A percentile compares a stretch with the other conserved stretches of the same genome.
These are phyloP conservation scores for Coemansia sp. DNA, from an alignment of 192 early-diverging fungal species.

Conservation along the genomic window DNA sequence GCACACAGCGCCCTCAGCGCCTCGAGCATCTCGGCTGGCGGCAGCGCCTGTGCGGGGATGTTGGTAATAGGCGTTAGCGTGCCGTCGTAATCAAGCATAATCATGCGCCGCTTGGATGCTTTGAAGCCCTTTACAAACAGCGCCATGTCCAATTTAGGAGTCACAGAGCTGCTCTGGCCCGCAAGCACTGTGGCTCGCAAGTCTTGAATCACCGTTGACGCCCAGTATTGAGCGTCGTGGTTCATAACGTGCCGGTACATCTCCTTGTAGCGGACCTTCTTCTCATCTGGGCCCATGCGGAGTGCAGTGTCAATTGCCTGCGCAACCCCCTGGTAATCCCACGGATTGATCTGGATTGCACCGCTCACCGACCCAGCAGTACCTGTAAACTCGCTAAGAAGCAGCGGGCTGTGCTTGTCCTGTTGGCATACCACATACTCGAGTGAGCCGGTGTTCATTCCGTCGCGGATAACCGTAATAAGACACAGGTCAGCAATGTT, in stretches of 20 bases:
- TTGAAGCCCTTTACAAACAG: constrained; percentile 27
- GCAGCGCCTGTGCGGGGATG: constrained; percentile 77
- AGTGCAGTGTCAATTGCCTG: constrained; percentile 88
- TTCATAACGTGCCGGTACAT: constrained; percentile 75
- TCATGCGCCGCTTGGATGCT: constrained; percentile 67
- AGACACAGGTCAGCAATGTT: constrained; percentile 91
- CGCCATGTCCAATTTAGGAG: constrained; percentile 27
- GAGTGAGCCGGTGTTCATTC: constrained; percentile 96
- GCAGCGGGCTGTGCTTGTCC: constrained; percentile 80
- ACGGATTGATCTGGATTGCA: constrained; percentile 90
- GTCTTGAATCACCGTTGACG: constrained; percentile 75
- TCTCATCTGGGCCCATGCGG: constrained; percentile 73
- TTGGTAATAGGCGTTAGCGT: constrained; percentile 90
- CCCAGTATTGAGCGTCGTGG: constrained; percentile 90
- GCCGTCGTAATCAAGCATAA: constrained; percentile 98
- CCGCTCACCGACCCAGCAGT: constrained; percentile 87
- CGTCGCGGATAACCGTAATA: constrained; percentile 91
- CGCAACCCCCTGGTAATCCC: constrained; percentile 89
- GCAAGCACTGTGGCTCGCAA: constrained; percentile 57
- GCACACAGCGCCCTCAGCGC: constrained; percentile 64
- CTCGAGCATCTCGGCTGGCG: constrained; percentile 78
- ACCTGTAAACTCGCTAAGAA: constrained; percentile 96
- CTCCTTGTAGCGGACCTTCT: constrained; percentile 56
- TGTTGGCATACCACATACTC: constrained; percentile 93
- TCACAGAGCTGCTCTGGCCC: constrained; percentile 32